Base-by-base conservation (phyloP, 768 basidiomycete species). In the Termitomyces sp. region DNA sequence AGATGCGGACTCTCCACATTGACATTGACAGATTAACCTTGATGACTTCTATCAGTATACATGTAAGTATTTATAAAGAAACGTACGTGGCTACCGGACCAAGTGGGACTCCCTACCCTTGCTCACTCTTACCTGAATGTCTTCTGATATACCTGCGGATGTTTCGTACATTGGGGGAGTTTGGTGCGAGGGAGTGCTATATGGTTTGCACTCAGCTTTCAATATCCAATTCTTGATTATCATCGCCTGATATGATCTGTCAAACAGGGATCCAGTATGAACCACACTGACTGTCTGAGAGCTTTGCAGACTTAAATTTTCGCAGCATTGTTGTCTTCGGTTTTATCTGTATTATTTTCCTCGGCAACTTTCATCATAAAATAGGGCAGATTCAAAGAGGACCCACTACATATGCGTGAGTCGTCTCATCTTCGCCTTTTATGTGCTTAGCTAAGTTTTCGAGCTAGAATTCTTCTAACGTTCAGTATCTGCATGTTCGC, bases 151-250 rank as follows among this genome's bases (percentile, higher is more conserved):
- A 46, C 62, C 70, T 51, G 70, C 71, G 4, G 70, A 71, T 62
- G 69, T 71, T 38, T 69, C 70, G 15, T 73, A 73, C 61, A 70
- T 73, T n/a, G 69, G 68, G 40, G 71, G 71, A 20, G 66, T 73
- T 7, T 73, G 70, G 69, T 64, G 66, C 28, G 70, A 73, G 59
- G 71, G 69, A 20, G 67, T 73, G 33, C 48, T 73, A 24, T 73
- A 71, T 50, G 71, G 71, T 67, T 55, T 49, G 69, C 12, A n/a
- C 18, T 20, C 7, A n/a, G 13, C 22, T 12, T 1, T 58, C n/a
- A 13, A 20, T 38, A 1, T 11, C 35, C 28, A 9, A 13, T 42
- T 9, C 28, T 48, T 16, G 20, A n/a, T n/a, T 18, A 24, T 12
- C 18, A 3, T 35, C n/a, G 6, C 3, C 36, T 33, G 1, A 40